Conservation (phyloP, 352 stramenopile species). For the Albugo laibachii region DNA sequence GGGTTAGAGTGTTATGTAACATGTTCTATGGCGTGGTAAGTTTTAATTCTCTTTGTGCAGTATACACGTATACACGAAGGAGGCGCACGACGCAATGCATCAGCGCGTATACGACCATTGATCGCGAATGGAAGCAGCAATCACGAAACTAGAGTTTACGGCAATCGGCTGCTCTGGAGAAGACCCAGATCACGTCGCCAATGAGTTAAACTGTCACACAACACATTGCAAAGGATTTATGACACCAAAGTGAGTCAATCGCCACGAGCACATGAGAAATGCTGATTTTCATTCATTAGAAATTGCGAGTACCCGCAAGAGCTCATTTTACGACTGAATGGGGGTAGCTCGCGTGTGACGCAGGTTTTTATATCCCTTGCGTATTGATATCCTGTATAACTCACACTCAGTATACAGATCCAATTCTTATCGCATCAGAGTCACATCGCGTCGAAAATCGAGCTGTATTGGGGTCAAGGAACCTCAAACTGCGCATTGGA, state of each 20-base stretch:
- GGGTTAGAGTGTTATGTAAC: background rate
- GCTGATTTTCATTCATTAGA: slow-evolving; percentile 9
- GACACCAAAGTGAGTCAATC: slow-evolving; percentile 37
- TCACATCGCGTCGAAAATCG: slow-evolving; percentile 85
- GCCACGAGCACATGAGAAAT: background rate
- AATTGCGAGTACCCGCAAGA: slow-evolving; percentile 90
- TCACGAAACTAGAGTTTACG: slow-evolving; percentile 71
- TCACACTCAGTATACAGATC: slow-evolving; percentile 11
- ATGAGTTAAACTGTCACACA: slow-evolving; percentile 68
- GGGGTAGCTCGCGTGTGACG: slow-evolving; percentile 42
- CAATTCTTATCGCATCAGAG: slow-evolving; percentile 85
- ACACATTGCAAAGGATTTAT: slow-evolving; percentile 39
- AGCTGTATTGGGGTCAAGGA: slow-evolving; percentile 70
- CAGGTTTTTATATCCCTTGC: slow-evolving; percentile 16
- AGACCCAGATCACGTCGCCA: slow-evolving; percentile 63
- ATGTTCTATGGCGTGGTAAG: background rate
- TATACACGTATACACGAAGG: too few relatives aligned
- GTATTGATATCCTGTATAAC: background rate
- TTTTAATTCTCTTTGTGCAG: background rate
- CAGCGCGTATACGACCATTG: background rate
- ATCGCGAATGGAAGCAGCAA: slow-evolving; percentile 7
- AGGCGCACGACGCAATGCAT: background rate
- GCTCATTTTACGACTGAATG: slow-evolving; percentile 62
- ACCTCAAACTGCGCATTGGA: slow-evolving; percentile 9
- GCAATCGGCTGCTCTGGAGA: slow-evolving; percentile 77